Evolutionary conservation across 345 rosid genomes (phyloP).

Genomic region (Syzygium oleosum): DNA sequence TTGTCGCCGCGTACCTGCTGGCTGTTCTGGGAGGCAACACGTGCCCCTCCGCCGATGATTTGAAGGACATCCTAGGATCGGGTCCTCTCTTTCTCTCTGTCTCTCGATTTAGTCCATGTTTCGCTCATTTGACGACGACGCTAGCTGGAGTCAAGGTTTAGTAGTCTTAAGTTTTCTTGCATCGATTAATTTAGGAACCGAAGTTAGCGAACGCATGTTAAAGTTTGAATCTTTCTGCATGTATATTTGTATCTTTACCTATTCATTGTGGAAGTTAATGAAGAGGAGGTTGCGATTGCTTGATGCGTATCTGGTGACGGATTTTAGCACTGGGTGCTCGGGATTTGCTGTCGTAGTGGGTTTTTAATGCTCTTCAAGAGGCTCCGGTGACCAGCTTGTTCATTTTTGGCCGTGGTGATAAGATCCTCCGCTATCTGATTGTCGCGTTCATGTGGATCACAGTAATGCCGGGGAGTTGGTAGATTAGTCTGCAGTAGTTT

Average conservation of each 20-base stretch:
- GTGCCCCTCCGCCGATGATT: conserved; percentile 30
- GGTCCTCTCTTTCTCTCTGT: conserved; percentile 12
- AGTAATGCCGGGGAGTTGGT: background rate
- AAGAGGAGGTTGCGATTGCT: background rate
- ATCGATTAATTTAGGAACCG: background rate
- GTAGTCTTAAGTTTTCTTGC: background rate
- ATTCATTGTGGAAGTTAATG: background rate
- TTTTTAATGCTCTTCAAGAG: background rate
- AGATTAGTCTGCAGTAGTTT: background rate
- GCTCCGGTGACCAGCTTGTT: background rate
- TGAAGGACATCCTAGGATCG: conserved; percentile 31
- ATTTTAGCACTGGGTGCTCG: background rate
- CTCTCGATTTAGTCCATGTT: background rate
- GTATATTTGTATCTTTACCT: background rate
- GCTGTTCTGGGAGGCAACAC: conserved; percentile 52
- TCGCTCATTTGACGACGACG: background rate
- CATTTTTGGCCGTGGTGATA: background rate
- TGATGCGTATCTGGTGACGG: background rate
- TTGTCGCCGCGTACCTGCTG: conserved; percentile 45
- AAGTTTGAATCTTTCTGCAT: background rate
- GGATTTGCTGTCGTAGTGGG: background rate
- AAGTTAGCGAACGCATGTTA: background rate
- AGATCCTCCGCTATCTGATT: background rate
- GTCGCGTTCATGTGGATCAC: background rate
- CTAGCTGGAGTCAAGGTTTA: background rate